These are phyloP conservation scores for Canavalia gladiata DNA, from an alignment of 306 rosid genomes.

Conservation along the genomic window DNA sequence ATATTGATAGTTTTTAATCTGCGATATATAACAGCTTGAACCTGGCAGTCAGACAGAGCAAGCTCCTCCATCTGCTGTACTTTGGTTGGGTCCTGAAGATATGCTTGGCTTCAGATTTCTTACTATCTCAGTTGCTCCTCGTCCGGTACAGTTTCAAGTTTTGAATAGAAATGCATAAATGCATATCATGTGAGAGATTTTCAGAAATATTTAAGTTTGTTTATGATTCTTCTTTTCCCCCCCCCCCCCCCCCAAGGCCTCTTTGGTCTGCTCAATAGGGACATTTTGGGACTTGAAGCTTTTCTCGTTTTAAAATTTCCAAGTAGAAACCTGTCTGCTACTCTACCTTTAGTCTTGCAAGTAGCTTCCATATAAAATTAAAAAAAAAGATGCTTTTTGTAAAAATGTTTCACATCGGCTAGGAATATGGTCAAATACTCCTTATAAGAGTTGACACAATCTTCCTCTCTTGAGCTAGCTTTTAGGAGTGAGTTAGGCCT, in stretches of 20 bases:
- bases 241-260: too few species aligned
- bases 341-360: constrained; percentile 26
- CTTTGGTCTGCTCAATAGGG: constrained; percentile 30
- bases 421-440: too few species aligned
- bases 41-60: constrained; percentile 99
- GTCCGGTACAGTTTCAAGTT: constrained; percentile 75
- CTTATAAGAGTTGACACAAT: too few species aligned
- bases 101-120: constrained; percentile 92
- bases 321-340: background rate
- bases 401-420: too few species aligned
- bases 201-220: constrained; percentile 19
- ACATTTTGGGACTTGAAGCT: constrained; percentile 13
- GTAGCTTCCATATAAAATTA: constrained; percentile 16
- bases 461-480: too few species aligned
- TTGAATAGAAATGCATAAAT: constrained; percentile 26
- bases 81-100: constrained; percentile 87
- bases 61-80: constrained; percentile 91
- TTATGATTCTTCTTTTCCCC: constrained; percentile 11
- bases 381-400: too few species aligned
- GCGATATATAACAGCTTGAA: constrained; percentile 72
- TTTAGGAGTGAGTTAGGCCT: too few species aligned
- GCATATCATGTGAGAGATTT: constrained; percentile 24
- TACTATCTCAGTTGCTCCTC: constrained; percentile 98
- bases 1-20: constrained; percentile 48
- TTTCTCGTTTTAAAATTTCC: constrained; percentile 21